Evolutionary conservation across 108 stramenopile species (phyloP).

Genomic region (Skeletonema costatum): DNA sequence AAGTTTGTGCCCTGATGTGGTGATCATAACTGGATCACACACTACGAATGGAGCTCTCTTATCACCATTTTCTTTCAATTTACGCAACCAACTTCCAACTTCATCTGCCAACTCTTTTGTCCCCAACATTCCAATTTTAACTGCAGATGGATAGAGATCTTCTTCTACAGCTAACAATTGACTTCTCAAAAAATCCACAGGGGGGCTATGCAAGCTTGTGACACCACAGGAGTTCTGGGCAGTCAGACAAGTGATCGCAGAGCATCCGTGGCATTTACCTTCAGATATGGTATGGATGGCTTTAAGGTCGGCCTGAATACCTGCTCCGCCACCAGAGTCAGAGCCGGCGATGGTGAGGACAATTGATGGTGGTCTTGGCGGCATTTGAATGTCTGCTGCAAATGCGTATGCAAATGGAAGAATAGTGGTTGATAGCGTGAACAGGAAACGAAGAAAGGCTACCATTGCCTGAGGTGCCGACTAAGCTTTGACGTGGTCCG

Average conservation of each 20-base stretch:
- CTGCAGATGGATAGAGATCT: conserved; percentile 82
- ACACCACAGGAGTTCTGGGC: conserved; percentile 86
- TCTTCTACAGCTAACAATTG: conserved; percentile 68
- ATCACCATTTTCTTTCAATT: conserved; percentile 16
- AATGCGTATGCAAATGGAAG: conserved; percentile 1
- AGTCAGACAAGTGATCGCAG: conserved; percentile 90
- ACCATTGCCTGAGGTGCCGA: not conserved
- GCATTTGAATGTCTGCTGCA: not conserved
- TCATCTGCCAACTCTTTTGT: conserved; percentile 66
- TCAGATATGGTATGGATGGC: conserved; percentile 79
- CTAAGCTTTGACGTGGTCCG: not conserved
- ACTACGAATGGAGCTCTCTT: conserved; percentile 66
- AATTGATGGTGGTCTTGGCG: conserved; percentile 60
- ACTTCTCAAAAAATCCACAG: conserved; percentile 52
- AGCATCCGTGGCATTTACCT: conserved; percentile 82
- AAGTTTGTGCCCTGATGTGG: conserved; percentile 84
- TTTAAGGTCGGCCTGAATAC: conserved; percentile 94
- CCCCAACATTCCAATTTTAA: conserved; percentile 94
- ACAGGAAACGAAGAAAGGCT: not conserved
- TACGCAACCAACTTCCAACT: conserved; percentile 68
- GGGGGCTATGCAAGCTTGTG: conserved; percentile 67
- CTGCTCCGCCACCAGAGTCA: conserved; percentile 95
- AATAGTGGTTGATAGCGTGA: not conserved
- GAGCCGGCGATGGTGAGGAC: conserved; percentile 95
- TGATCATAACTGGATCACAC: conserved; percentile 94